Evolutionary conservation across 2,329 filamentous ascomycete genomes (phyloP).

Genomic region (Alternaria ethzedia): DNA sequence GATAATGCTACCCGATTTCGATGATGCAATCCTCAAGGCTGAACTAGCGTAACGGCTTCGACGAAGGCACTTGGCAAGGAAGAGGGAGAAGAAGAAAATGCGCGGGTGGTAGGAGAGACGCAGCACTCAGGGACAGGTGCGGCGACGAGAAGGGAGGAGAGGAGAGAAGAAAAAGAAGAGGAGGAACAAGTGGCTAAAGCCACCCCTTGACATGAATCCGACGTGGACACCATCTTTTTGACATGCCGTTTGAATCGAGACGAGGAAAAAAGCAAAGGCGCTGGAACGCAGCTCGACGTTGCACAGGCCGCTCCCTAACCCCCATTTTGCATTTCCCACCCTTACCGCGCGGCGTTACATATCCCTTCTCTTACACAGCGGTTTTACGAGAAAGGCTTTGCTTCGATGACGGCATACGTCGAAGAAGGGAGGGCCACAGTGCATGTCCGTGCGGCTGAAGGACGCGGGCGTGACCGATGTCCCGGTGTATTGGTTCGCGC

Average conservation of each 20-base stretch:
- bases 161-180: background rate
- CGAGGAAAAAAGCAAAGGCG: constrained; percentile 18
- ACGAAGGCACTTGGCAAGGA: background rate
- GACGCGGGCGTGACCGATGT: constrained; percentile 7
- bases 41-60: background rate
- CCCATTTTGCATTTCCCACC: constrained; percentile 14
- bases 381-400: constrained; percentile 5
- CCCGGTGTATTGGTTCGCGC: constrained; percentile 4
- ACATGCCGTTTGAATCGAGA: constrained; percentile 7
- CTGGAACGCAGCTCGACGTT: constrained; percentile 17
- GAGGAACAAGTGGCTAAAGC: background rate
- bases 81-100: background rate
- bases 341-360: constrained; percentile 12
- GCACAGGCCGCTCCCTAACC: constrained; percentile 12
- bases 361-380: constrained; percentile 16
- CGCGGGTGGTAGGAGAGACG: background rate
- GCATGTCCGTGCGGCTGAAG: constrained; percentile 1
- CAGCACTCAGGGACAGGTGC: background rate
- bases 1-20: background rate
- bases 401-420: constrained; percentile 4
- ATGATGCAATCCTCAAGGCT: background rate
- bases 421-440: background rate
- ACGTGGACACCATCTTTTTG: constrained; percentile 8
- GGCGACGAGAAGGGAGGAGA: background rate
- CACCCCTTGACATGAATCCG: constrained; percentile 3